Evolutionary conservation across 768 basidiomycete genomes (phyloP).

Genomic region (Trametes sanguinea): DNA sequence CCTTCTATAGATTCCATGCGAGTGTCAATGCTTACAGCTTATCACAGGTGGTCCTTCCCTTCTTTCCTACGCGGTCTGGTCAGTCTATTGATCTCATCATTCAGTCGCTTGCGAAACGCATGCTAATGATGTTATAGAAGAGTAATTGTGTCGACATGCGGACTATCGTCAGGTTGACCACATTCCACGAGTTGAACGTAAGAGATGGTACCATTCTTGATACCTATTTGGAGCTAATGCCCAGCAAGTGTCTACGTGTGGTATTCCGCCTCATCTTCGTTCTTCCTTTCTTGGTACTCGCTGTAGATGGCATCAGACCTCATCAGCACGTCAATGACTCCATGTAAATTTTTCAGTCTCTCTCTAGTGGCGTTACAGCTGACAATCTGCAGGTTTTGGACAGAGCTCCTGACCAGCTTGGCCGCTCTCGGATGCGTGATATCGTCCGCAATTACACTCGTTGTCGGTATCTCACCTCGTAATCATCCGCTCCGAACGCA

Average conservation of each 20-base stretch:
- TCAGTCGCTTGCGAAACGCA: background rate
- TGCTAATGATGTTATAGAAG: constrained; percentile 42
- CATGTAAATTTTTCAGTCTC: constrained; percentile 35
- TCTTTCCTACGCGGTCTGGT: constrained; percentile 64
- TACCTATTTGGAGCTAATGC: too few species aligned
- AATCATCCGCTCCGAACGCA: background rate
- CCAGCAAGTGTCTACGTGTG: constrained; percentile 61
- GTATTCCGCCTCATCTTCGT: constrained; percentile 75
- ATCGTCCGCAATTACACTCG: constrained; percentile 74
- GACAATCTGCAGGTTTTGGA: constrained; percentile 26
- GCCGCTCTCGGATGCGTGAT: constrained; percentile 61
- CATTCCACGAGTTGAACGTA: constrained; percentile 83
- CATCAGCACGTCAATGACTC: constrained; percentile 67
- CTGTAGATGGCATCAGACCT: constrained; percentile 64
- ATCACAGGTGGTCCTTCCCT: constrained; percentile 62
- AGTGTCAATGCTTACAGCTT: constrained; percentile 8
- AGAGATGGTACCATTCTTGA: constrained; percentile 26
- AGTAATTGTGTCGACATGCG: constrained; percentile 60
- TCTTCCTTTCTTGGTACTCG: constrained; percentile 63
- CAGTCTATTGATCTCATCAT: constrained; percentile 23
- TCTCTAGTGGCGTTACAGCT: background rate
- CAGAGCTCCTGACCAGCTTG: constrained; percentile 62
- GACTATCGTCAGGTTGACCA: constrained; percentile 72
- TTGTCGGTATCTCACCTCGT: constrained; percentile 46
- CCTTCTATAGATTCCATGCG: background rate